Conservation (phyloP, 768 basidiomycete species). For the Leccinum incarnatum region DNA sequence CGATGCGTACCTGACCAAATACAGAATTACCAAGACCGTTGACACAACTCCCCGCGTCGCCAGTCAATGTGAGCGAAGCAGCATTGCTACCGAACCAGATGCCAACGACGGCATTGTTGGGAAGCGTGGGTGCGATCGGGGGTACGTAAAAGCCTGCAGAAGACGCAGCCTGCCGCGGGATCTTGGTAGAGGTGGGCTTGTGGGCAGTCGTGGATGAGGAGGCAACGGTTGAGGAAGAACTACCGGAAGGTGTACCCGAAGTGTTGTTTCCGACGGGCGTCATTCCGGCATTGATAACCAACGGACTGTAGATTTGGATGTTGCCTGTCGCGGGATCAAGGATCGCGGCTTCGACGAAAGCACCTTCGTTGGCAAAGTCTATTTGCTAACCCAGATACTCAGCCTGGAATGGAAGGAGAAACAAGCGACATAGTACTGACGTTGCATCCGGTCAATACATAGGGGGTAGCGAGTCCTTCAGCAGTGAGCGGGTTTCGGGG, state of each 20-base stretch:
- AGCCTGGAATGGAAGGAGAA: background rate
- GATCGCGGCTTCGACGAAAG: conserved; percentile 29
- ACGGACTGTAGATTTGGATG: conserved; percentile 28
- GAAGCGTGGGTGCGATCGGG: conserved; percentile 24
- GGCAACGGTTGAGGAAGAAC: background rate
- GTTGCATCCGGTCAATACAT: conserved; percentile 28
- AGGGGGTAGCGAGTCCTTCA: conserved; percentile 27
- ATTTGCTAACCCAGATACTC: conserved; percentile 20
- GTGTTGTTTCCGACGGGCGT: conserved; percentile 8
- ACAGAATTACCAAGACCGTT: conserved; percentile 23
- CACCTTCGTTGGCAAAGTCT: conserved; percentile 24
- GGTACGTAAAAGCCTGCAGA: conserved; percentile 22
- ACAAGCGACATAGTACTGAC: conserved; percentile 5
- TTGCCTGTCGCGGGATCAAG: conserved; percentile 27
- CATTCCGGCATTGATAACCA: conserved; percentile 32
- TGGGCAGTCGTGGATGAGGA: background rate
- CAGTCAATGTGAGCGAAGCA: conserved; percentile 19
- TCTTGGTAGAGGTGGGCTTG: background rate
- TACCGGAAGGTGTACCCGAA: background rate
- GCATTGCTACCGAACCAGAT: conserved; percentile 32
- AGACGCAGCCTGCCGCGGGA: conserved; percentile 10
- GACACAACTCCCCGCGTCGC: conserved; percentile 20
- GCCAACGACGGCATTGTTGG: conserved; percentile 23
- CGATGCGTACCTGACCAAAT: conserved; percentile 22
- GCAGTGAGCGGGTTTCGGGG: conserved; percentile 24